Conservation (phyloP, 2,329 filamentous ascomycete species). For the Albophoma yamanashiensis region DNA sequence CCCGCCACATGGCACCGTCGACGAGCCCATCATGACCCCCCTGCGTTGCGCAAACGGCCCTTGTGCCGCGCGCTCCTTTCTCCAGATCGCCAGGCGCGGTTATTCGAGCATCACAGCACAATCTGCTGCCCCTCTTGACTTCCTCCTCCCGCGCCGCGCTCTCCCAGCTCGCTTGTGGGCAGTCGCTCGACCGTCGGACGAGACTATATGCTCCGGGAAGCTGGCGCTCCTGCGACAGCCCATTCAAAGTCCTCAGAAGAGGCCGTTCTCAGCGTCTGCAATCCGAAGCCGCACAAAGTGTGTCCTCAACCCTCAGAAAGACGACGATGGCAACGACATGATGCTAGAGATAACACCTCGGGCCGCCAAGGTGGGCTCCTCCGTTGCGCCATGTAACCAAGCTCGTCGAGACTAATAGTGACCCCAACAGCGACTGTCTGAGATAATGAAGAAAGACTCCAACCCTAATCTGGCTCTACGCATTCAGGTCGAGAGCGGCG, state of each 20-base stretch:
- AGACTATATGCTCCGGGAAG: background rate
- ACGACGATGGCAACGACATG: conserved; percentile 81
- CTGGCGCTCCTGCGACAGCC: background rate
- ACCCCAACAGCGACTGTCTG: conserved; percentile 50
- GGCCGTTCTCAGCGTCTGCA: conserved; percentile 27
- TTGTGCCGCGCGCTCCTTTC: conserved; percentile 27
- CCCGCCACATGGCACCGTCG: conserved; percentile 2
- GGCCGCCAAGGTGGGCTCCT: conserved; percentile 56
- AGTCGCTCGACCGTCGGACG: background rate
- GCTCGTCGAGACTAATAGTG: background rate
- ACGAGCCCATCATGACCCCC: conserved; percentile 16
- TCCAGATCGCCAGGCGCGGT: conserved; percentile 28
- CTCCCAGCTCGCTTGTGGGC: conserved; percentile 3
- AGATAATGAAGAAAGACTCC: conserved; percentile 61
- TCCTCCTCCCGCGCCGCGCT: conserved; percentile 26
- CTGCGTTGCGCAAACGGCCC: conserved; percentile 27
- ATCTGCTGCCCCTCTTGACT: conserved; percentile 21
- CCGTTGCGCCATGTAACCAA: background rate
- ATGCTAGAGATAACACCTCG: conserved; percentile 72
- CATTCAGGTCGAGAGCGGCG: conserved; percentile 84
- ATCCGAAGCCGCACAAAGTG: conserved; percentile 32
- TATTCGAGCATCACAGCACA: conserved; percentile 14
- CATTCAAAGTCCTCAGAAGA: conserved; percentile 1
- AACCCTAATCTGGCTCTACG: conserved; percentile 82
- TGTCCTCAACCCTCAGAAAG: conserved; percentile 61